Percentiles rank a stretch among this genome's conserved stretches.
phyloP scores from a whole-genome alignment of 352 stramenopile genomes.

The Aphanomyces cochlioides region DNA sequence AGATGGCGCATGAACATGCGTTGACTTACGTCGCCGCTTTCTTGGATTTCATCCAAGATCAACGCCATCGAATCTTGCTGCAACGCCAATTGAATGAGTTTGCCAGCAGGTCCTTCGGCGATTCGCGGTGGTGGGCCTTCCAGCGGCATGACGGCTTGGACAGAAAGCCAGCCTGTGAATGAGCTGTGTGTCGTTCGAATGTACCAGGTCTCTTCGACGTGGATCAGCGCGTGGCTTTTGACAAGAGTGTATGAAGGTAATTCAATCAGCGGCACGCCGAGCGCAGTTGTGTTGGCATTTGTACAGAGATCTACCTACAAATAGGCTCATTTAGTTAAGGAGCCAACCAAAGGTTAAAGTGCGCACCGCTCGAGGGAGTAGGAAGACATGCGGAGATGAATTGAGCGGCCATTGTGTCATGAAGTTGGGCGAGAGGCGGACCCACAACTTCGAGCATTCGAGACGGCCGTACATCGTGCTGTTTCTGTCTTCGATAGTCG shows the following conservation, averaged over 20 bases:
- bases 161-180: background rate
- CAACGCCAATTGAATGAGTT: constrained; percentile 1
- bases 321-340: background rate
- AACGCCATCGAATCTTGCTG: background rate
- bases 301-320: background rate
- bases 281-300: constrained; percentile 6
- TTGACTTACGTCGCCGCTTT: background rate
- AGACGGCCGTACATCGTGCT: constrained; percentile 1
- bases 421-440: background rate
- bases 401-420: background rate
- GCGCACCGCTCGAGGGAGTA: background rate
- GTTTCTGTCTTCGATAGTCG: background rate
- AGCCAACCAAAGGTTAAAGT: background rate
- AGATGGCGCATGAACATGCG: constrained; percentile 6
- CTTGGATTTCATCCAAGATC: constrained; percentile 22
- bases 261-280: constrained; percentile 6
- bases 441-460: constrained; percentile 11
- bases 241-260: background rate
- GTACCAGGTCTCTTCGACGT: background rate
- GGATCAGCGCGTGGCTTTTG: background rate
- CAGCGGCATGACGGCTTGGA: background rate
- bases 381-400: background rate
- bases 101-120: constrained; percentile 13
- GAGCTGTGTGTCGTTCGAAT: background rate
- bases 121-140: background rate